Base-by-base conservation (phyloP, 78 protist species). In the Dictyostelium purpureum region DNA sequence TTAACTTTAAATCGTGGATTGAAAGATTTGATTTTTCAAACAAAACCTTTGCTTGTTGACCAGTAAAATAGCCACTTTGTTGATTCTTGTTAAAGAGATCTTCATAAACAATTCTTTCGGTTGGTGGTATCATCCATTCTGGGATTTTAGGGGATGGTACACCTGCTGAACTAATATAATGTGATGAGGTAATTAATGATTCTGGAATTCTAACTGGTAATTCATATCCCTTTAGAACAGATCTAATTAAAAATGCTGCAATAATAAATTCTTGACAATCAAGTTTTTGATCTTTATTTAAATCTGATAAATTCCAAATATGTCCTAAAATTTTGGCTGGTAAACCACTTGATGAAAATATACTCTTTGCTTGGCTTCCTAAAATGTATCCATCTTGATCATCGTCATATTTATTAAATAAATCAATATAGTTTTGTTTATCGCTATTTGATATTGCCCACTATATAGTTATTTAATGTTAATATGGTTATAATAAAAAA, bases 211-310 rank as follows among this genome's bases (percentile, higher is more conserved):
- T 52, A 28, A n/a, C 28, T 54, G 92, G 92, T 35, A 85, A 33
- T 19, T 85, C 92, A 59, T 85, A 85, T 19, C 92, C 92, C 37
- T 70, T 73, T 35, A 85, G 26, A 18, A 73, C 67, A 16, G 77
- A 59, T 14, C 70, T 77, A 47, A 85, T 85, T 42, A 85, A 52
- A 57, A 73, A 85, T 7, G 92, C 59, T 21, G 92, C 92, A 61
- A 85, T 73, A n/a, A 85, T 85, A 59, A 85, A 85, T 19, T 85
- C 92, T 35, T 85, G 92, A 59, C 92, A 85, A 73, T 85, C 92
- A 4, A 85, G 54, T 47, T 59, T 71, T 33, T 61, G 70, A 43
- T 85, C 92, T 18, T 52, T 54, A 12, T 65, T 38, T 24, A 73
- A 28, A 73, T 85, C 92, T 6, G 92, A 70, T 18, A 85, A 57